A percentile compares a stretch with the other conserved stretches of the same genome.
These are phyloP conservation scores for Calonectria henricotiae DNA, from an alignment of 2,329 filamentous ascomycete genomes.

Conservation along the genomic window DNA sequence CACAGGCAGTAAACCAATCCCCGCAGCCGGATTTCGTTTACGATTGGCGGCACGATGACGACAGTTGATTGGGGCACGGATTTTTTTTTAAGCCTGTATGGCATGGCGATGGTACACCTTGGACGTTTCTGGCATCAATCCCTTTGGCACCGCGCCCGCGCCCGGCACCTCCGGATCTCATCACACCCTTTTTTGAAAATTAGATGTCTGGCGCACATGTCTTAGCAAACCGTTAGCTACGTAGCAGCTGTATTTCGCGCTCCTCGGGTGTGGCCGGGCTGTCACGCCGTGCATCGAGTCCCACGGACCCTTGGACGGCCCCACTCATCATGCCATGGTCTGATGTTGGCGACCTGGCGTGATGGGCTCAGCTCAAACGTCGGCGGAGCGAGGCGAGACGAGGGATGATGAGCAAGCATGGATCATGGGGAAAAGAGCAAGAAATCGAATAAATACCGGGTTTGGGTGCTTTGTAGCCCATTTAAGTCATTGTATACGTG, in stretches of 20 bases:
- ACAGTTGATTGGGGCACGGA: constrained; percentile 29
- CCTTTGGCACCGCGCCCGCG: not conserved
- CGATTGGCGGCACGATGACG: constrained; percentile 39
- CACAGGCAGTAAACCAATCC: constrained; percentile 32
- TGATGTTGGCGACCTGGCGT: constrained; percentile 53
- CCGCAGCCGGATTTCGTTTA: constrained; percentile 38
- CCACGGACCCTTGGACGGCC: constrained; percentile 47
- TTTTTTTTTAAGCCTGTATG: not conserved
- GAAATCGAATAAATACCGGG: constrained; percentile 50
- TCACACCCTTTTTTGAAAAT: not conserved
- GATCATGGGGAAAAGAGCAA: constrained; percentile 32
- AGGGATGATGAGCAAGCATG: constrained; percentile 30
- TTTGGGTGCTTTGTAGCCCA: constrained; percentile 28
- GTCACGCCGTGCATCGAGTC: constrained; percentile 44
- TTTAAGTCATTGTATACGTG: constrained; percentile 29
- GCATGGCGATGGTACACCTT: constrained; percentile 19
- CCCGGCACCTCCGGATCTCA: constrained; percentile 20
- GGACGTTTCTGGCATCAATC: not conserved
- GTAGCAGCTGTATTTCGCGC: constrained; percentile 13
- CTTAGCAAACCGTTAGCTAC: constrained; percentile 10
- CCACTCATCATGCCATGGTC: constrained; percentile 53
- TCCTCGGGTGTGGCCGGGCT: constrained; percentile 51
- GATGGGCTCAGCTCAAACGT: constrained; percentile 49
- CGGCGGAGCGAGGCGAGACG: constrained; percentile 54
- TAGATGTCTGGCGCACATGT: constrained; percentile 6